Evolutionary conservation across 768 basidiomycete species (phyloP).

Genomic region (Lactarius deliciosus): DNA sequence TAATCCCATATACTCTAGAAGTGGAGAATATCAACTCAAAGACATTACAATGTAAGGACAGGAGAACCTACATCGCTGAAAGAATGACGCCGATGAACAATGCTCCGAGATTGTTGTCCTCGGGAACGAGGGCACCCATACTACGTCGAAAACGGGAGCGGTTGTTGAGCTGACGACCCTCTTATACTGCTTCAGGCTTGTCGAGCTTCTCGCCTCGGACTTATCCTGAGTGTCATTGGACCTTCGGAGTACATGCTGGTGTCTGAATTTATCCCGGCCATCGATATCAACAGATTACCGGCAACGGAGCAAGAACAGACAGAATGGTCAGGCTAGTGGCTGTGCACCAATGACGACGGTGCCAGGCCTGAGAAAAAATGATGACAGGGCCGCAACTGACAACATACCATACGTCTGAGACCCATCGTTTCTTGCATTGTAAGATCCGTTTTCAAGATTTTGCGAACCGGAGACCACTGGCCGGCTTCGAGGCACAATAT

Average conservation of each 20-base stretch:
- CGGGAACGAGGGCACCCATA: background rate
- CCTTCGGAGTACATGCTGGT: background rate
- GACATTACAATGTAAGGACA: background rate
- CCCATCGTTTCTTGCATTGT: too few species aligned
- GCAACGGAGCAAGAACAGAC: background rate
- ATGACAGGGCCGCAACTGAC: background rate
- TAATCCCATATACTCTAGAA: conserved; percentile 2
- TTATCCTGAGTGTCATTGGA: background rate
- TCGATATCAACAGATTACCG: background rate
- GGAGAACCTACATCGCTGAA: background rate
- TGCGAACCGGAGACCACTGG: too few species aligned
- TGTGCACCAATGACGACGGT: background rate
- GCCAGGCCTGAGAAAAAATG: too few species aligned
- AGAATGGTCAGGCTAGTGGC: background rate
- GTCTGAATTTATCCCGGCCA: background rate
- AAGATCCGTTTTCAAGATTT: too few species aligned
- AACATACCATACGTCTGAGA: background rate
- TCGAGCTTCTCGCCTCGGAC: background rate
- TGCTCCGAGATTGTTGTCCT: background rate
- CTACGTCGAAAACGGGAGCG: background rate
- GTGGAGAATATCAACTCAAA: background rate
- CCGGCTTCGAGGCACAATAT: too few species aligned
- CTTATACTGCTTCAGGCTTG: background rate
- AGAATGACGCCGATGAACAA: background rate
- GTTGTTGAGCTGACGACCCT: background rate